These are phyloP conservation scores for Paxillus ammoniavirescens DNA, from an alignment of 768 basidiomycete species.

Conservation along the genomic window DNA sequence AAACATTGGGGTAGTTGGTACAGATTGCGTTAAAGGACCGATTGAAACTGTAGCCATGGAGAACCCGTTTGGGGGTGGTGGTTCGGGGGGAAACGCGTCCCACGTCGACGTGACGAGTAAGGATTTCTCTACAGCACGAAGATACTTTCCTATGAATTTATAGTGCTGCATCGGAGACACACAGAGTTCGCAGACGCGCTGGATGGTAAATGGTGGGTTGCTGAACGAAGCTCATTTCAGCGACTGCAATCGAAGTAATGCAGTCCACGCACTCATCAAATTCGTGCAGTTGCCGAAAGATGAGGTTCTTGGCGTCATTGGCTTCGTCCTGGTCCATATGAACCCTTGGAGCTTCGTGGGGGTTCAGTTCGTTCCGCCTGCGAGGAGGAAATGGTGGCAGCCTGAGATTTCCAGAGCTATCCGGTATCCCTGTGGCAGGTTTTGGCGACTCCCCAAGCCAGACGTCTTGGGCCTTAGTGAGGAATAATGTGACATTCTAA, in stretches of 20 bases:
- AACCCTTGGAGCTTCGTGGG: slow-evolving; percentile 53
- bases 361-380: slow-evolving; percentile 45
- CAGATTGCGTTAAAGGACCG: slow-evolving; percentile 48
- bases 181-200: slow-evolving; percentile 83
- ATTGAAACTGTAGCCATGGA: slow-evolving; percentile 35
- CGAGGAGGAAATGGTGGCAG: slow-evolving; percentile 73
- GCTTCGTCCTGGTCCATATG: slow-evolving; percentile 65
- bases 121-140: slow-evolving; percentile 81
- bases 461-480: slow-evolving; percentile 35
- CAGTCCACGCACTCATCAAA: slow-evolving; percentile 63
- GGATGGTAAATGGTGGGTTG: slow-evolving; percentile 83
- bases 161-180: slow-evolving; percentile 69
- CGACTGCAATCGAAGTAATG: not conserved
- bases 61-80: slow-evolving; percentile 31
- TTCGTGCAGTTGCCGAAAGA: slow-evolving; percentile 66
- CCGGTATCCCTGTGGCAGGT: slow-evolving; percentile 32
- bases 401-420: slow-evolving; percentile 56
- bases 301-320: slow-evolving; percentile 48
- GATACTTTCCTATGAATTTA: slow-evolving; percentile 78
- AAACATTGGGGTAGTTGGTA: slow-evolving; percentile 78
- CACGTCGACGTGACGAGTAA: slow-evolving; percentile 81
- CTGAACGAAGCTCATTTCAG: slow-evolving; percentile 23
- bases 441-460: slow-evolving; percentile 40
- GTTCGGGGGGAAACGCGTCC: slow-evolving; percentile 61
- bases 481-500: slow-evolving; percentile 53